phyloP scores from a whole-genome alignment of 306 rosid genomes.

The Prunus mongolica region DNA sequence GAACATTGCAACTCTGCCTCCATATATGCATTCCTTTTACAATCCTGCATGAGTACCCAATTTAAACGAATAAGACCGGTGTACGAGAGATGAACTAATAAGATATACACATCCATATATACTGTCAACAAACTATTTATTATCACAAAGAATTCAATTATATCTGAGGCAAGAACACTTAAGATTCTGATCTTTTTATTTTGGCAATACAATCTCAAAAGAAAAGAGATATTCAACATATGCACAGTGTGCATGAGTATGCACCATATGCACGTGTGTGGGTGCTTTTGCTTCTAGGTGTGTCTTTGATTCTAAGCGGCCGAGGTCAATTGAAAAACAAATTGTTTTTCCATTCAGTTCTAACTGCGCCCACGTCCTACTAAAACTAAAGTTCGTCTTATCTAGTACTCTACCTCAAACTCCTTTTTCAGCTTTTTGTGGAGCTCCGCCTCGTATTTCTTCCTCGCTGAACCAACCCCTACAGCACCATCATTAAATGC shows the following conservation, averaged over 20 bases:
- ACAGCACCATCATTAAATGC: conserved; percentile 73
- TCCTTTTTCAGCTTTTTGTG: conserved; percentile 71
- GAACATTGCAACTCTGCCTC: conserved; percentile 87
- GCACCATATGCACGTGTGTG: background rate
- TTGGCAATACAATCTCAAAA: background rate
- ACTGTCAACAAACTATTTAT: background rate
- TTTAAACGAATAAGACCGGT: conserved; percentile 14
- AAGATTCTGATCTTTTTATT: background rate
- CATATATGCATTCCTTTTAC: conserved; percentile 69
- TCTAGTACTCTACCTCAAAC: conserved; percentile 57
- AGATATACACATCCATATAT: background rate
- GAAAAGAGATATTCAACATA: background rate
- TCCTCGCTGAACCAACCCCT: conserved; percentile 80
- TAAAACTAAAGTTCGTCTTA: background rate
- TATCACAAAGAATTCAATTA: background rate
- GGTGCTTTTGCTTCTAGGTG: background rate
- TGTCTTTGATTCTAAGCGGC: background rate
- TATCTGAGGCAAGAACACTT: background rate
- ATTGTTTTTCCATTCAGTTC: background rate
- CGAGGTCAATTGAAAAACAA: background rate
- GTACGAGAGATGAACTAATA: background rate
- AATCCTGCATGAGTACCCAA: conserved; percentile 60
- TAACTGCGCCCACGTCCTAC: background rate
- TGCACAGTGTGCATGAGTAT: background rate
- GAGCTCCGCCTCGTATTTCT: conserved; percentile 71